Evolutionary conservation across 169 alveolate genomes (phyloP).

Genomic region (Plasmodium berghei): DNA sequence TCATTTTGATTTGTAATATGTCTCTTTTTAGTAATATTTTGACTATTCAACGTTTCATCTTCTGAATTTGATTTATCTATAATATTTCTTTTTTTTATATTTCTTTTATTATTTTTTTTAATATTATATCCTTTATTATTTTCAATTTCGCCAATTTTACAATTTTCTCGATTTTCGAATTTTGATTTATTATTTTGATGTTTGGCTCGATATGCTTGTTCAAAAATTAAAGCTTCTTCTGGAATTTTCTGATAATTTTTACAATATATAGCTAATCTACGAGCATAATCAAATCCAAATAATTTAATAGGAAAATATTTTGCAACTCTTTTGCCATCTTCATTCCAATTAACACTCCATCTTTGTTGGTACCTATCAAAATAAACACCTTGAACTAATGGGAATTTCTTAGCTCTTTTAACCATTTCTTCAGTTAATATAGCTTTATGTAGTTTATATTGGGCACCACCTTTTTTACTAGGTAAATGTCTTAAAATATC

Average conservation of each 20-base stretch:
- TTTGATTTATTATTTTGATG: slow-evolving; percentile 68
- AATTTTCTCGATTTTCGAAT: slow-evolving; percentile 22
- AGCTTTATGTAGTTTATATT: slow-evolving; percentile 80
- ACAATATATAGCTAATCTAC: slow-evolving; percentile 81
- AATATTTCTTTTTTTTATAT: background rate
- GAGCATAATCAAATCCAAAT: slow-evolving; percentile 83
- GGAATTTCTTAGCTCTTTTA: slow-evolving; percentile 81
- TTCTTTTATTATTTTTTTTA: slow-evolving; percentile 1
- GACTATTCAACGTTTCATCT: no score
- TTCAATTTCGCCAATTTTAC: background rate
- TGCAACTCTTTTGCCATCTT: slow-evolving; percentile 85
- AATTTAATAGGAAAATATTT: slow-evolving; percentile 84
- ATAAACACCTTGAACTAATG: slow-evolving; percentile 83
- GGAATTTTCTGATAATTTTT: slow-evolving; percentile 76
- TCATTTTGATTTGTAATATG: background rate
- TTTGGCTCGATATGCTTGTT: slow-evolving; percentile 70
- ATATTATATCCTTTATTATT: background rate
- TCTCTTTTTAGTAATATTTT: background rate
- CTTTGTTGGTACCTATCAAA: slow-evolving; percentile 85
- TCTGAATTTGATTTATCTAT: background rate
- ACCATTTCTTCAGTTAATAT: slow-evolving; percentile 81
- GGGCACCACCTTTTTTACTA: slow-evolving; percentile 77
- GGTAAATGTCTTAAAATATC: slow-evolving; percentile 75
- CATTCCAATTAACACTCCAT: slow-evolving; percentile 87
- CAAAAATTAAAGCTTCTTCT: slow-evolving; percentile 75